Evolutionary conservation across 345 rosid genomes (phyloP), one percentile per base, ranked within the genome.

Genomic region (Mallotus nudiflorus): DNA sequence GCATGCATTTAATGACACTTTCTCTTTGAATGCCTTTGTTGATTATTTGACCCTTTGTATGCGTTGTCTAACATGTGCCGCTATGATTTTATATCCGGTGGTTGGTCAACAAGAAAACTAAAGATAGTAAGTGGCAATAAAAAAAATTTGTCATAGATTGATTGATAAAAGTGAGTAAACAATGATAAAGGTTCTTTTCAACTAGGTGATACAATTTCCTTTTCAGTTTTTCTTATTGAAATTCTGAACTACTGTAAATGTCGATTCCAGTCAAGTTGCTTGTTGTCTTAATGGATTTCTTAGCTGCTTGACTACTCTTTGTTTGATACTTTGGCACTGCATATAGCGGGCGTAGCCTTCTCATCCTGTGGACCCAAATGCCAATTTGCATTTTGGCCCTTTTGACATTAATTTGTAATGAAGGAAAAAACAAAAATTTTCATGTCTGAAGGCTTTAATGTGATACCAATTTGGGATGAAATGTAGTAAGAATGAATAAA

Each of bases 1-100:
- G 44, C 65, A 46, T 55, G 64, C 65, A 55, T 75, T 75, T 70
- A 70, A 56, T 71, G 70, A 68, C 33, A 58, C 6, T 8, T 24
- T 35, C 15, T 33, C 65, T 22, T 66, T 13, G n/a, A 31, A 7
- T 50, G 70, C 28, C 18, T 52, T 39, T 52, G 62, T 15, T 58
- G 66, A 39, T n/a, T 28, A 15, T 56, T 40, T 42, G 52, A 53
- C 62, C 24, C 49, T 67, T 15, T 25, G 37, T 9, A 27, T 37
- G 20, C 16, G 57, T 22, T 45, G 16, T 25, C 57, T 28, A n/a
- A 4, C 28, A 50, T 66, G 66, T 62, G 51, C 13, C 14, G 18
- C 8, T 51, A 12, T 67, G 13, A 67, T 40, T 67, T 55, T 67
- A 20, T 51, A 44, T 18, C 15, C 62, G 18, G 19, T 67, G 62